phyloP scores from a whole-genome alignment of 129 eudicot genomes.

The Logfia minima region DNA sequence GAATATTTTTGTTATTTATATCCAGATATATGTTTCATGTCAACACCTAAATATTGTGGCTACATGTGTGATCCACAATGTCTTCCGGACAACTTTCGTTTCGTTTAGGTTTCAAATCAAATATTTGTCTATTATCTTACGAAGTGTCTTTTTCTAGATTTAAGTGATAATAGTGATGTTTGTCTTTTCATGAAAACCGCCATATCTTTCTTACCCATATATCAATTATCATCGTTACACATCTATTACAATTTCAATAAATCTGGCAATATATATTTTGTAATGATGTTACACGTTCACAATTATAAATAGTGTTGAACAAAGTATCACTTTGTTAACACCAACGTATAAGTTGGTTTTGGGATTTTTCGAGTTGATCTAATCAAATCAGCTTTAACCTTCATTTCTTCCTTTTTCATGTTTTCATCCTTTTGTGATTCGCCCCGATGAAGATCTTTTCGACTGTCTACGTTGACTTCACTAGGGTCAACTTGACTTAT shows the following conservation, averaged over 20 bases:
- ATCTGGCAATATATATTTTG: not conserved
- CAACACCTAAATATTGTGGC: not conserved
- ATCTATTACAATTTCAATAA: not conserved
- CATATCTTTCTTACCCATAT: not conserved
- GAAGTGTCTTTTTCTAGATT: not conserved
- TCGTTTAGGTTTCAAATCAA: not conserved
- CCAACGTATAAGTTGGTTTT: not conserved
- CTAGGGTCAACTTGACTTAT: constrained; percentile 5
- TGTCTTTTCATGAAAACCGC: not conserved
- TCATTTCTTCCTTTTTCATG: constrained; percentile 1
- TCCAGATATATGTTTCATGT: not conserved
- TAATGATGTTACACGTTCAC: not conserved
- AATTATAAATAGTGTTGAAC: not conserved
- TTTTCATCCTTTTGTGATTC: constrained; percentile 44
- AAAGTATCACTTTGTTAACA: not conserved
- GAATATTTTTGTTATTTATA: no score
- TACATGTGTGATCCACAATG: constrained; percentile 15
- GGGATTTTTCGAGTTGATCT: constrained; percentile 3
- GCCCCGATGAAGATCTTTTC: constrained; percentile 63
- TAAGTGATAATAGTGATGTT: not conserved
- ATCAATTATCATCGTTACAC: not conserved
- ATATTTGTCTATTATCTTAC: constrained; percentile 7
- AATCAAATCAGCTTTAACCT: constrained; percentile 3
- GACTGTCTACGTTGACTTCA: constrained; percentile 30
- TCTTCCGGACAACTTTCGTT: not conserved